Evolutionary conservation across 2,329 filamentous ascomycete species (phyloP).

Genomic region (Stenocarpella maydis): DNA sequence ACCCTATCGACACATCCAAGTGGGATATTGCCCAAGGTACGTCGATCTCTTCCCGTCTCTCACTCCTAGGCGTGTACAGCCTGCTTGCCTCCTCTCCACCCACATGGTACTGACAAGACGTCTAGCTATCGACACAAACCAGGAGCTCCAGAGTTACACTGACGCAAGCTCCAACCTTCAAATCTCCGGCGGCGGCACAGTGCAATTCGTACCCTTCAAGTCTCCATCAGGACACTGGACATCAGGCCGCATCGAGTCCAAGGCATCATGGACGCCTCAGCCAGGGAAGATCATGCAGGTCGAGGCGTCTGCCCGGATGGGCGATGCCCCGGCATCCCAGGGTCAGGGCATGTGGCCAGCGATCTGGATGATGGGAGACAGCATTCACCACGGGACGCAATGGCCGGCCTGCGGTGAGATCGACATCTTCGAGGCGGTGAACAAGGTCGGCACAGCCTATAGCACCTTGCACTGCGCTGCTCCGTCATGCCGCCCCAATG

Average conservation of each 20-base stretch:
- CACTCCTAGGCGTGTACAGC: too few species aligned
- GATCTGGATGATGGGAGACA: slow-evolving; percentile 64
- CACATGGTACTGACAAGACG: neutral
- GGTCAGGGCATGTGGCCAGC: slow-evolving; percentile 67
- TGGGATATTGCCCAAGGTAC: slow-evolving; percentile 53
- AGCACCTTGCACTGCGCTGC: slow-evolving; percentile 62
- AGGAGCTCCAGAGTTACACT: slow-evolving; percentile 61
- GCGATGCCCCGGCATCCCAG: slow-evolving; percentile 45
- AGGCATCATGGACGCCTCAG: slow-evolving; percentile 54
- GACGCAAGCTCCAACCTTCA: slow-evolving; percentile 56
- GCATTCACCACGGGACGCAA: slow-evolving; percentile 53
- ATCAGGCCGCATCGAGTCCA: slow-evolving; percentile 62
- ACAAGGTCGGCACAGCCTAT: slow-evolving; percentile 55
- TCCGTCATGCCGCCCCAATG: slow-evolving; percentile 54
- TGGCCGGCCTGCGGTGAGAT: slow-evolving; percentile 66
- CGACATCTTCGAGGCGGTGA: slow-evolving; percentile 65
- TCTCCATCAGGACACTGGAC: slow-evolving; percentile 56
- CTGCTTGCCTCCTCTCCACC: neutral
- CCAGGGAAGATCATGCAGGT: slow-evolving; percentile 55
- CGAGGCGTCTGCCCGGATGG: slow-evolving; percentile 58
- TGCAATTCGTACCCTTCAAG: slow-evolving; percentile 60
- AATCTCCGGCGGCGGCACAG: slow-evolving; percentile 56
- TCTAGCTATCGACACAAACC: slow-evolving; percentile 48
- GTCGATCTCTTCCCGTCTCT: neutral
- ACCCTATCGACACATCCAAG: slow-evolving; percentile 44